phyloP scores from a whole-genome alignment of 257 asterid genomes.

The Lithospermum erythrorhizon region DNA sequence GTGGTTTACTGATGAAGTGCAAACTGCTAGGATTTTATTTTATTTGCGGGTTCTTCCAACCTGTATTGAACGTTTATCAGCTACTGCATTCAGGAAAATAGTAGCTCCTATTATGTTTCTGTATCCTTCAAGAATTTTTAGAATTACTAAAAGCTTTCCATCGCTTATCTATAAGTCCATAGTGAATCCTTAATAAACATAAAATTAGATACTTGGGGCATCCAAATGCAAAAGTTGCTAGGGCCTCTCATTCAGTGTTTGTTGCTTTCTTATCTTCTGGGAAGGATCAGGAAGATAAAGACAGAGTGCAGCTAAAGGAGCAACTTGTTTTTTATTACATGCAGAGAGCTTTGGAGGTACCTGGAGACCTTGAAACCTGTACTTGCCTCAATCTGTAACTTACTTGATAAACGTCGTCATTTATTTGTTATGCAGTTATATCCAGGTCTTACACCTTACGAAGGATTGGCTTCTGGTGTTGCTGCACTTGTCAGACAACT shows the following conservation, averaged over 20 bases:
- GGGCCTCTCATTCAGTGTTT: slow-evolving; percentile 79
- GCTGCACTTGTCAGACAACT: slow-evolving; percentile 77
- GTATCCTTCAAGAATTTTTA: slow-evolving; percentile 47
- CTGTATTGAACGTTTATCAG: slow-evolving; percentile 55
- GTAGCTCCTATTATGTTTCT: slow-evolving; percentile 83
- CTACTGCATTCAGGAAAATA: slow-evolving; percentile 50
- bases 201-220: slow-evolving; percentile 76
- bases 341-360: slow-evolving; percentile 78
- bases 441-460: slow-evolving; percentile 76
- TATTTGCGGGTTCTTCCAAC: slow-evolving; percentile 83
- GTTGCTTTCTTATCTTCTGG: slow-evolving; percentile 78
- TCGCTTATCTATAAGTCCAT: slow-evolving; percentile 3
- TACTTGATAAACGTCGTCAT: not conserved
- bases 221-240: slow-evolving; percentile 71
- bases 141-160: slow-evolving; percentile 7
- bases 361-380: not conserved
- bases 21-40: slow-evolving; percentile 81
- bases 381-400: not conserved
- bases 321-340: slow-evolving; percentile 81
- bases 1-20: slow-evolving; percentile 87
- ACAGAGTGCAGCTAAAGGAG: slow-evolving; percentile 68
- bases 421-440: slow-evolving; percentile 43
- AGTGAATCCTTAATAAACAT: slow-evolving; percentile 25
- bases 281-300: slow-evolving; percentile 49
- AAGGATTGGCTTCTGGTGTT: slow-evolving; percentile 93